Evolutionary conservation across 1,284 basidiomycete genomes (phyloP).

Genomic region (Leucocoprinus gongylophorus): DNA sequence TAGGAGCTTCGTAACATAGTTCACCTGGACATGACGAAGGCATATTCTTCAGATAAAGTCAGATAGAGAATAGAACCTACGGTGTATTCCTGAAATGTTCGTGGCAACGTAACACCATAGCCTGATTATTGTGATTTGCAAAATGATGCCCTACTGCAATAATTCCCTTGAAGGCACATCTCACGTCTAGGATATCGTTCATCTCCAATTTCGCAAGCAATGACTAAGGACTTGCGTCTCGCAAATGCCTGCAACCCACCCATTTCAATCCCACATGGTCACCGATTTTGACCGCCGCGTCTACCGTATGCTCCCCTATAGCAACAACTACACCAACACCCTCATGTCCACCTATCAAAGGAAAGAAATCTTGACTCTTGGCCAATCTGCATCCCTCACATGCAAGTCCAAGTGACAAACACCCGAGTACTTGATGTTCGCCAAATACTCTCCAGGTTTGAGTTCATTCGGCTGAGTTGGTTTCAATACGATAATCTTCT

Average conservation of each 20-base stretch:
- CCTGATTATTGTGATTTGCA: too few relatives aligned
- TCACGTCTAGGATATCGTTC: conserved; percentile 37
- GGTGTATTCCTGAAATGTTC: conserved; percentile 44
- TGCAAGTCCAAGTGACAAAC: conserved; percentile 66
- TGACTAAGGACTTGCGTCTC: conserved; percentile 29
- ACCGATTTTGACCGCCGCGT: conserved; percentile 45
- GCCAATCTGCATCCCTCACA: conserved; percentile 52
- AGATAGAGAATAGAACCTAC: conserved; percentile 24
- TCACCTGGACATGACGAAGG: conserved; percentile 40
- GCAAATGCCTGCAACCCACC: conserved; percentile 60
- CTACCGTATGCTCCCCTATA: conserved; percentile 48
- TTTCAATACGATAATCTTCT: conserved; percentile 29
- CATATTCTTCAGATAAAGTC: background rate
- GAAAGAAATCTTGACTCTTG: too few relatives aligned
- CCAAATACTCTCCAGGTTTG: conserved; percentile 57
- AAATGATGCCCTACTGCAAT: conserved; percentile 35
- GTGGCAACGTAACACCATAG: conserved; percentile 58
- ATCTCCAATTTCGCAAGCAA: background rate
- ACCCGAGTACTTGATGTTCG: conserved; percentile 59
- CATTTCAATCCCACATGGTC: conserved; percentile 75
- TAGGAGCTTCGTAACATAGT: conserved; percentile 65
- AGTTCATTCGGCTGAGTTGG: conserved; percentile 47
- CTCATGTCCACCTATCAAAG: conserved; percentile 68
- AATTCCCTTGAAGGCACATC: conserved; percentile 51
- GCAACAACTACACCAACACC: conserved; percentile 55